These are phyloP conservation scores for Myriosclerotinia duriaeana DNA, from an alignment of 2,329 filamentous ascomycete genomes.

Conservation along the genomic window DNA sequence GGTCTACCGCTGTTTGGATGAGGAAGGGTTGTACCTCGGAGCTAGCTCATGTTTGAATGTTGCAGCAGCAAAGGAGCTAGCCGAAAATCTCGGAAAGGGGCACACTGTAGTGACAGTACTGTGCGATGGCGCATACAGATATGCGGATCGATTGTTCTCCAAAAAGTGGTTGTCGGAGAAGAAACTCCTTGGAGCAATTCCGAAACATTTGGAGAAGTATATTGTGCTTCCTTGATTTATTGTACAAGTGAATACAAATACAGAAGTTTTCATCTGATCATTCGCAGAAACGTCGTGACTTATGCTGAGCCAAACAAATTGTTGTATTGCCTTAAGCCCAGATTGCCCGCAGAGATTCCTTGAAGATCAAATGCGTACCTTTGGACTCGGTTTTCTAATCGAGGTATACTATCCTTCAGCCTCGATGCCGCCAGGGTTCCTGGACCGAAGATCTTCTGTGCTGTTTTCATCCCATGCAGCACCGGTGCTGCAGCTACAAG, in stretches of 20 bases:
- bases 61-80: slow-evolving; percentile 90
- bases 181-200: slow-evolving; percentile 77
- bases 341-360: neutral
- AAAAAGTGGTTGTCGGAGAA: slow-evolving; percentile 87
- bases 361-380: slow-evolving; percentile 19
- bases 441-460: slow-evolving; percentile 38
- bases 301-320: slow-evolving; percentile 23
- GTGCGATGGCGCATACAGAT: slow-evolving; percentile 95
- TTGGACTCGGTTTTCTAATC: slow-evolving; percentile 4
- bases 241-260: slow-evolving; percentile 25
- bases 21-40: slow-evolving; percentile 93
- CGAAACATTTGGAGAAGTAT: slow-evolving; percentile 84
- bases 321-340: slow-evolving; percentile 22
- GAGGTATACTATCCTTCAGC: slow-evolving; percentile 21
- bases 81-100: slow-evolving; percentile 82
- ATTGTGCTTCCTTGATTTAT: slow-evolving; percentile 74
- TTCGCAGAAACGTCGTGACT: neutral
- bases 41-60: slow-evolving; percentile 94
- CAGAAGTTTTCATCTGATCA: slow-evolving; percentile 16
- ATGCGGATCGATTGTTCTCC: slow-evolving; percentile 91
- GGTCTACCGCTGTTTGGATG: slow-evolving; percentile 94
- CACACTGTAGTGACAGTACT: slow-evolving; percentile 91
- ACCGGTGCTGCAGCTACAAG: slow-evolving; percentile 43
- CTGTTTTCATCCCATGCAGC: slow-evolving; percentile 44
- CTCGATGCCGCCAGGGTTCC: slow-evolving; percentile 25